phyloP scores from a whole-genome alignment of 1,139 yeast genomes.

The Sugiyamaella castrensis region DNA sequence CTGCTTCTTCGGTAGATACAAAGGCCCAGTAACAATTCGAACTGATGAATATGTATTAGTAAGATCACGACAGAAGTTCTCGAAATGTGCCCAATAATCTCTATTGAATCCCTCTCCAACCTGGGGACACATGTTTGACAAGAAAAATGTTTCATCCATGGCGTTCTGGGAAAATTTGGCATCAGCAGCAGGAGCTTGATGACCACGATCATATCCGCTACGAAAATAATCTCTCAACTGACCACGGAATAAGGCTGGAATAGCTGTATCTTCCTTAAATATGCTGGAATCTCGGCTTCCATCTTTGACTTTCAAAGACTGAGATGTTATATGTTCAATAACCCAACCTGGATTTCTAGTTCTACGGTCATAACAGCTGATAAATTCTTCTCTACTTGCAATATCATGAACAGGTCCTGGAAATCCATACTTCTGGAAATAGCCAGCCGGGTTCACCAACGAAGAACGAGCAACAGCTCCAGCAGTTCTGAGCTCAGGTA shows the following conservation, averaged over 20 bases:
- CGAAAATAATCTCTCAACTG: slow-evolving; percentile 82
- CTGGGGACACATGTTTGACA: slow-evolving; percentile 94
- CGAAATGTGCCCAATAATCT: slow-evolving; percentile 97
- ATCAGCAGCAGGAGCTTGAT: slow-evolving; percentile 97
- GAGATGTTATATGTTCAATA: slow-evolving; percentile 85
- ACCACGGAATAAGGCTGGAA: slow-evolving; percentile 76
- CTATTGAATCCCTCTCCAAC: slow-evolving; percentile 97
- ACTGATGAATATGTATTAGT: slow-evolving; percentile 66
- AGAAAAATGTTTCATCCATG: slow-evolving; percentile 88
- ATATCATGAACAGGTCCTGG: slow-evolving; percentile 94
- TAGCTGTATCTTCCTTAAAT: slow-evolving; percentile 81
- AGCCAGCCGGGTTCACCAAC: slow-evolving; percentile 60
- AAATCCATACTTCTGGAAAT: slow-evolving; percentile 65
- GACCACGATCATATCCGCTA: slow-evolving; percentile 96
- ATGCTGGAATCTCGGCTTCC: slow-evolving; percentile 76
- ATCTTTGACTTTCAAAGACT: slow-evolving; percentile 50
- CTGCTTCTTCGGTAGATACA: slow-evolving; percentile 75
- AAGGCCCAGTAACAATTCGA: slow-evolving; percentile 88
- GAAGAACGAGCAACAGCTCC: slow-evolving; percentile 8
- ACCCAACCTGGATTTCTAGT: slow-evolving; percentile 88
- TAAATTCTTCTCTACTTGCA: slow-evolving; percentile 66
- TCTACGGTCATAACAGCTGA: slow-evolving; percentile 82
- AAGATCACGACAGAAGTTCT: slow-evolving; percentile 77
- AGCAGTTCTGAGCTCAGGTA: slow-evolving; percentile 5
- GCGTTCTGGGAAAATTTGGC: slow-evolving; percentile 87